Base-by-base conservation (phyloP, 441 rosid species). In the Corymbia citriodora region DNA sequence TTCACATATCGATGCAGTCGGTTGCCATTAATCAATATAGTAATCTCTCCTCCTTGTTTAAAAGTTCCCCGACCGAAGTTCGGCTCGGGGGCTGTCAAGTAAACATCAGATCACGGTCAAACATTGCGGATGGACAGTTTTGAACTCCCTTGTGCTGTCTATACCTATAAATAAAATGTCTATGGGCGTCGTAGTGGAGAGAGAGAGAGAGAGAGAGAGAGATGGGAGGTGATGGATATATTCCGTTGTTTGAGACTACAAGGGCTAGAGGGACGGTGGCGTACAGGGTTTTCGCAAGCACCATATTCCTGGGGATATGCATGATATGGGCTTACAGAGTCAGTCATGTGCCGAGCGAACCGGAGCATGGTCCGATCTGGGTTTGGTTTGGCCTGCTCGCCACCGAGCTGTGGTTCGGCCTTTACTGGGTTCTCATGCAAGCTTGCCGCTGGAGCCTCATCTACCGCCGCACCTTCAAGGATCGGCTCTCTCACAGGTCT, bases 381-480 rank as follows among this genome's bases (percentile, higher is more conserved):
- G 91, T 83, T 87, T 95, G 96, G 96, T 5, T 94, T 70, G 96
- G 95, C 15, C 50, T 94, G 91, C 74, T 94, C 21, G 93, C 49
- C 19, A 91, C 96, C 36, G 97, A 95, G 90, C 88, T 95, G 1
- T 95, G 97, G 96, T 94, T 94, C 61, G 92, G 95, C 87, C 61
- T 95, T n/a, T 95, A 94, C 90, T 95, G 97, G 97, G 29, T 94
- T 50, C 6, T 92, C 25, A 92, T 91, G 55, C 95, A 94, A 65
- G 87, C 94, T 74, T 88, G 82, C 7, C 87, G 96, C 27, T 95
- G 95, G 96, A 93, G 93, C 90, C 92, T 16, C 6, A 90, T 94
- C 79, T 90, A 90, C 49, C 91, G 94, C 70, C 88, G 18, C 91
- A 92, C 96, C 91, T 94, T 93, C 93, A 94, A 92, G 88, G 94